Base-by-base conservation (phyloP, 2,329 filamentous ascomycete genomes). In the Clathrospora elynae region DNA sequence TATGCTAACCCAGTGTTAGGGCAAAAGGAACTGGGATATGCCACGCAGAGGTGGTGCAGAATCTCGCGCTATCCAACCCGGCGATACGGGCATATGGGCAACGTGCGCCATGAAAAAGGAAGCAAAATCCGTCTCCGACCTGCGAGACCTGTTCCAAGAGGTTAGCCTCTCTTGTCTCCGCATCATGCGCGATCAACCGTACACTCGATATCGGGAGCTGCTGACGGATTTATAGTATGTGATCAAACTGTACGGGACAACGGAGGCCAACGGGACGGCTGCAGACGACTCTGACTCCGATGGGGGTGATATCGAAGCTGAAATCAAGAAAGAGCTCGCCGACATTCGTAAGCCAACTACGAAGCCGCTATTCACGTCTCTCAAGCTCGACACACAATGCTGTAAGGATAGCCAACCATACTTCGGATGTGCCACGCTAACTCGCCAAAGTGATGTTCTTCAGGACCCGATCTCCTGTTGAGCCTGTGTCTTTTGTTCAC, bases 51-150 rank as follows among this genome's bases (percentile, higher is more conserved):
- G 53, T 23, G 61, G 51, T 18, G 55, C 59, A 22, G 61, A 70
- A 34, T 49, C 40, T 33, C 64, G 62, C 9, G 55, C 55, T 22
- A 77, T 90, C 33, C 81, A 87, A 55, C 75, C 85, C 4, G 86
- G 87, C 4, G 86, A 90, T 59, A 75, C 78, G 37, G 88, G 88
- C 4, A 83, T 92, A 45, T 92, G 87, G 86, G 84, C 85, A 18
- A 90, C 87, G 0, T 91, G 86, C 64, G 82, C 85, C 36, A 80
- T 85, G 62, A 81, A 82, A 53, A 85, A 87, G 73, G 86, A 88
- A 69, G 76, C 75, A 28, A 86, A 84, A 67, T 86, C 87, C 10
- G 78, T 86, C 2, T 74, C 77, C 35, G 88, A 92, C 64, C 76
- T 90, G 50, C 77, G 76, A 43, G 71, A 79, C 45, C 71, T 90